Evolutionary conservation across 2,329 filamentous ascomycete genomes (phyloP), one percentile per base, ranked within the genome.

Genomic region (Sporothrix euskadiensis): DNA sequence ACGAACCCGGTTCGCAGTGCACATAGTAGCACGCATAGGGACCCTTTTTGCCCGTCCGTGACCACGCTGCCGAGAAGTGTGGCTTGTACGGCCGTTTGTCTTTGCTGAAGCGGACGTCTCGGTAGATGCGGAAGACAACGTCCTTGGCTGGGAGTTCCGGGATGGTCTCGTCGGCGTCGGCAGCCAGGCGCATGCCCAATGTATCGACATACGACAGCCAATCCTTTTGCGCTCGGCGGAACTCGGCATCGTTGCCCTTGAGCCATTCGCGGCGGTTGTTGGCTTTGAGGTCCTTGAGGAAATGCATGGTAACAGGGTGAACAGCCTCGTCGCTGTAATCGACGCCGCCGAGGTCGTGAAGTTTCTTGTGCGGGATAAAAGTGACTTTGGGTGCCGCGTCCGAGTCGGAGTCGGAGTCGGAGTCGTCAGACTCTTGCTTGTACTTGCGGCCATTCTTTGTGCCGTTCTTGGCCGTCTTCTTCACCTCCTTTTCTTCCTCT

Each of bases 1-100:
- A 91, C 69, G 59, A 65, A 22, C 84, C 85, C 12, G 94, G 93
- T 80, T 95, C 89, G 76, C 93, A 87, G 80, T 97, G 94, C 26
- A 97, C 83, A 82, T 97, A 97, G 83, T 97, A 97, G 79, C 90
- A 91, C 7, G 94, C 94, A 81, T 96, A 97, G 10, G 92, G 91
- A 0, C 93, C 93, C 82, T 97, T 97, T 72, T 92, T 88, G 26
- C 94, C 94, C 0, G 94, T 97, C 26, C 94, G 90, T 73, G 92
- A 96, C 90, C 93, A 97, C 32, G 93, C 92, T 52, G 92, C 94
- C 10, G 92, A 92, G 82, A 94, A 97, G 82, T 94, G 89, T 71
- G 93, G 54, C 76, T 97, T 97, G 84, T 97, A 97, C 0, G 94
- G 94, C 2, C 93, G 96, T 26, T 88, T 92, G 78, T 97, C 91